Base-by-base conservation (phyloP, 148 eudicot genomes). In the Rhododendron vialii region DNA sequence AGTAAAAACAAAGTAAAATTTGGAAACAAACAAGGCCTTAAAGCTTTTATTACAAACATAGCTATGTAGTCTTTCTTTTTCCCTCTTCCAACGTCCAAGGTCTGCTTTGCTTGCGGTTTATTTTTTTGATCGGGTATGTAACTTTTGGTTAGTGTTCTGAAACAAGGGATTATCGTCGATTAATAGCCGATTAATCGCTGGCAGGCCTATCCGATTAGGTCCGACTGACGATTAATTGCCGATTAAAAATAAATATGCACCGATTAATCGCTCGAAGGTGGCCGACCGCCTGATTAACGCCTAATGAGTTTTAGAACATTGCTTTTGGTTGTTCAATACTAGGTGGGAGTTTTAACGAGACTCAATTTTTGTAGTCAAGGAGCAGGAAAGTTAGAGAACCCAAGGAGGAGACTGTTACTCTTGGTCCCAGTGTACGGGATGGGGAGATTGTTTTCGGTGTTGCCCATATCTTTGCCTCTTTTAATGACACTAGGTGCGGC, bases 391-490 rank as follows among this genome's bases (percentile, higher is more conserved):
- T 91, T 78, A 91, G 94, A 84, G 97, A 94, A 84, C 97, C 98
- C 5, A 95, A 95, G 90, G 97, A 93, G 71, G 98, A 95, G 88
- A 92, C 83, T 73, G 92, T 92, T 1, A 94, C 91, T 5, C 93
- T 95, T 11, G 98, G 98, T 35, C 98, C 98, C 24, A 84, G 91
- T n/a, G 91, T 92, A 12, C 88, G 92, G 59, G 96, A 93, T 18
- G 97, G 98, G 8, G 98, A 95, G 80, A 90, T 86, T 28, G 95
- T 93, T 26, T 94, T 95, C 86, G 98, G 97, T 18, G 98, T 95
- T 43, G 96, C 96, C 26, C 98, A 94, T 89, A 93, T 95, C 59
- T 95, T 94, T 69, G 98, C 98, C 7, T 95, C 98, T 4, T 95
- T 95, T 88, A 95, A 95, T 79, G 98, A 95, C 82, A 95, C 98